Evolutionary conservation across 2,329 filamentous ascomycete genomes (phyloP), one percentile per base, ranked within the genome.

Genomic region (Didymosphaeria variabile): DNA sequence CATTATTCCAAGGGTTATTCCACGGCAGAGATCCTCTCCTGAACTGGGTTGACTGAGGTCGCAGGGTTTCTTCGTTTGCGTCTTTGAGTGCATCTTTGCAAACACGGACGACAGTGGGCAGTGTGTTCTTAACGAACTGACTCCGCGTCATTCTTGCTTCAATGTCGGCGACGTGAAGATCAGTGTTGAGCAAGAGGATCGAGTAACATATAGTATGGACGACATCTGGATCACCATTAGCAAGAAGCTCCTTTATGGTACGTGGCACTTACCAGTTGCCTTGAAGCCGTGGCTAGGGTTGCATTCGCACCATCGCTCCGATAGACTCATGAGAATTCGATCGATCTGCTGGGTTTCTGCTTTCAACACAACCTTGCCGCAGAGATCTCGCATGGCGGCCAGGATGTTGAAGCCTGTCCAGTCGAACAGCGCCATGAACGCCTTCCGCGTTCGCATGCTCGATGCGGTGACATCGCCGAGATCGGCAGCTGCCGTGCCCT

Each of bases 201-300:
- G 95, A 97, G 79, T 98, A 99, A 80, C 93, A 96, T 65, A 98
- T 96, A 26, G 94, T 97, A 77, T 99, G 94, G 19, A 99, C 94
- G 51, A 98, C 91, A 81, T 98, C 92, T 29, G 26, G 26, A 29
- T 4, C 26, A 29, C 26, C 6, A n/a, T 29, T 29, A 29, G 26
- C 26, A 29, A 29, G 4, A 29, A 29, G 26, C 26, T 29, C 26
- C 6, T 29, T 29, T 29, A 29, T 5, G 26, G 26, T 4, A 29
- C 26, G 26, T 29, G 26, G 4, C 26, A 29, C 26, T 29, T 6
- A 29, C 26, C 26, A 68, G 85, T 88, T 58, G 91, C 88, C 79
- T 95, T 97, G 84, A 98, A 99, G 15, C 94, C 94, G 78, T 99
- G 93, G 46, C 89, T 90, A 0, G 91, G 88, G 75, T 99, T 99